Evolutionary conservation across 768 basidiomycete species (phyloP), one percentile per base, ranked within the genome.

Genomic region (Suillus occidentalis): DNA sequence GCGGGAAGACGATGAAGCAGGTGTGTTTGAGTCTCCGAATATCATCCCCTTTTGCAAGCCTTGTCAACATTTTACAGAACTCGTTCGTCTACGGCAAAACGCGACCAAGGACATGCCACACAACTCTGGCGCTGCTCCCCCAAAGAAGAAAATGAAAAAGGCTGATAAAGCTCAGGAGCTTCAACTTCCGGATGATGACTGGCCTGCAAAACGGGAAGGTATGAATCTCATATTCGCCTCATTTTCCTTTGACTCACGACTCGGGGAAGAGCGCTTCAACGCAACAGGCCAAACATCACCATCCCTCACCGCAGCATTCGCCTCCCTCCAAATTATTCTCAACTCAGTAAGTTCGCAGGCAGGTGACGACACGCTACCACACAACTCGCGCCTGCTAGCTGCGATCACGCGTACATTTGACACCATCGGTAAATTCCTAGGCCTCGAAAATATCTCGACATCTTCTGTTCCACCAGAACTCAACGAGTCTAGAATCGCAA

Each of bases 121-220:
- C 9, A 22, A 56, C 49, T 67, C 66, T 37, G 71, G 70, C 25
- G 64, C 40, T 6, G 74, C 70, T 2, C 71, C 71, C 31, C 69
- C 70, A 13, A 73, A 68, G 62, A 75, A 76, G 61, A 75, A 69
- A 60, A 69, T 45, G 43, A 75, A 72, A 65, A 75, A 71, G 60
- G 70, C 64, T 7, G 40, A 57, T 9, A 73, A 67, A 36, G 68
- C 65, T 34, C 67, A 60, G 45, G 70, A 66, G 31, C 56, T 55
- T 25, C 25, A 68, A 25, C 56, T 57, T 25, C 25, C 12, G 10
- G 31, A 42, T 7, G 4, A 57, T 18, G 66, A 69, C 31, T 75
- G 75, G 73, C 65, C 73, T 36, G 67, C 68, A 66, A 63, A 45
- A 34, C 67, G 70, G 25, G 55, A 65, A 14, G 69, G 75, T 71